These are phyloP conservation scores for Neofusicoccum ribis DNA, from an alignment of 2,329 filamentous ascomycete genomes.

Conservation along the genomic window DNA sequence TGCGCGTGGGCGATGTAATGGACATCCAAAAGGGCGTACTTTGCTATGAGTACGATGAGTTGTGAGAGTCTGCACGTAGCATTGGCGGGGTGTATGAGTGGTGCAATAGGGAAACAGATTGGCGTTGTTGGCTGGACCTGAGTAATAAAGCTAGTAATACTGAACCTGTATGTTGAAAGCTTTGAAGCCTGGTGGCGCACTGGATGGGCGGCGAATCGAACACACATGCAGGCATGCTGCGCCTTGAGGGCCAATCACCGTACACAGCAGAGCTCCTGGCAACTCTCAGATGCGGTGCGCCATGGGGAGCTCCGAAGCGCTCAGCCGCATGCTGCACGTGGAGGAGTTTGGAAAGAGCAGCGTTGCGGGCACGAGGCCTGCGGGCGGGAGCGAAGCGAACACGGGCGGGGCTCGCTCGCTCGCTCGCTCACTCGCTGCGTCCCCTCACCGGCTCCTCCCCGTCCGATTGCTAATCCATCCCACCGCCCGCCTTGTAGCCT, in stretches of 20 bases:
- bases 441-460: no score
- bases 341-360: not conserved
- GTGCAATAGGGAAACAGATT: no score
- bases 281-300: no score
- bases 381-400: not conserved
- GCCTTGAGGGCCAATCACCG: not conserved
- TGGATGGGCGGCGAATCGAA: no score
- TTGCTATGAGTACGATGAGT: constrained; percentile 19
- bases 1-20: constrained; percentile 17
- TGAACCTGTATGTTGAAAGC: no score
- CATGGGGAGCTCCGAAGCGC: not conserved
- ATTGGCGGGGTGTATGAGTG: no score
- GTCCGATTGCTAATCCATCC: no score
- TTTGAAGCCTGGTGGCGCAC: no score
- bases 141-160: not conserved
- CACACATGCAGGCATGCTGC: no score
- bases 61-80: not conserved
- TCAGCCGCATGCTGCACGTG: not conserved
- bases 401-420: not conserved
- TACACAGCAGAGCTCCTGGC: not conserved
- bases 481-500: no score
- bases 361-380: no score
- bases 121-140: not conserved
- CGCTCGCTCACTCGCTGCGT: no score
- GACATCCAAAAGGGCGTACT: constrained; percentile 16